Evolutionary conservation across 2,329 filamentous ascomycete species (phyloP), one percentile per base, ranked within the genome.

Genomic region (Corynespora cassiicola): DNA sequence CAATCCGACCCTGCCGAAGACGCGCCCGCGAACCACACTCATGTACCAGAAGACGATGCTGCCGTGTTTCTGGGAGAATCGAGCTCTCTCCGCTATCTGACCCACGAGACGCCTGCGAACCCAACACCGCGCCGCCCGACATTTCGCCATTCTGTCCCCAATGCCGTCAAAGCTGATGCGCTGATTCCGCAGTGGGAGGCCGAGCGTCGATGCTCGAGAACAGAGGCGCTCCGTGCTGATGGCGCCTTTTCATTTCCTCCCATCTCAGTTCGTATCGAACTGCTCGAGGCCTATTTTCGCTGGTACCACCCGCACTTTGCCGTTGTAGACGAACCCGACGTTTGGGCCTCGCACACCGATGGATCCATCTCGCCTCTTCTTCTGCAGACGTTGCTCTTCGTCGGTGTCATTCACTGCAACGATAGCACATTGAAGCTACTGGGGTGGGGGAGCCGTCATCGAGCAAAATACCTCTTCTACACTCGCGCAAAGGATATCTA

Each of bases 231-330:
- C 2, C 61, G 58, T 21, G 63, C 61, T 3, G 70, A 71, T 21
- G 72, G 67, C 1, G 70, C 66, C 2, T 72, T 80, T 26, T 69
- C 70, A 0, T 72, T 78, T 16, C 77, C 78, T 0, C 66, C 72
- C 2, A 47, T 62, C 10, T 53, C 68, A 2, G 66, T 73, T 12
- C 72, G 73, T 26, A 61, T 74, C 4, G 66, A 66, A 1, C 63
- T 78, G 0, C 51, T 81, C 1, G 62, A 71, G 12, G 77, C 77
- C 0, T 82, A 80, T 58, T 81, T 82, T 37, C 63, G 68, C 15
- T 79, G 77, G 72, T 81, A 80, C 35, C 79, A 82, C 45, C 77
- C 79, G 0, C 76, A 75, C 36, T 82, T 80, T 31, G 77, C 79
- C 0, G 70, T 82, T 9, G 48, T 82, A 1, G 76, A 81, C 46